Conservation (phyloP, 2,329 filamentous ascomycete genomes). For the Nigrospora oryzae region DNA sequence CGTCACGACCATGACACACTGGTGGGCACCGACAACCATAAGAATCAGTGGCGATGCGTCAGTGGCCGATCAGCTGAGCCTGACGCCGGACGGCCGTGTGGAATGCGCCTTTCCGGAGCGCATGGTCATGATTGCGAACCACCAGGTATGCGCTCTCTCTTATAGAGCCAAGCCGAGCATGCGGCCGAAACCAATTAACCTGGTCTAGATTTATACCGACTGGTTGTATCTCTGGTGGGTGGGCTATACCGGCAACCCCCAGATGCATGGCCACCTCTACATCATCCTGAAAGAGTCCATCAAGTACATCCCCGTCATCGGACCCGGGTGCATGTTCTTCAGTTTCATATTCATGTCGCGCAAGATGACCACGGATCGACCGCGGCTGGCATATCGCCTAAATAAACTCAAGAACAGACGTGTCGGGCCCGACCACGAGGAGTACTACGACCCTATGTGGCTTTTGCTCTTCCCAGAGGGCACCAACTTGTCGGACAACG, state of each 20-base stretch:
- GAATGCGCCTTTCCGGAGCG: slow-evolving; percentile 75
- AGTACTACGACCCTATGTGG: slow-evolving; percentile 76
- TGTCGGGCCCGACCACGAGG: slow-evolving; percentile 41
- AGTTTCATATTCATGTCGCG: slow-evolving; percentile 89
- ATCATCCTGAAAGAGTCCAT: slow-evolving; percentile 87
- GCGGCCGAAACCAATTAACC: slow-evolving; percentile 6
- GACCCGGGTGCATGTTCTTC: slow-evolving; percentile 76
- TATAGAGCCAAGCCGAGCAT: no score
- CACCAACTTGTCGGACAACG: slow-evolving; percentile 69
- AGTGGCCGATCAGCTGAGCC: slow-evolving; percentile 65
- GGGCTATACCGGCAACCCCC: slow-evolving; percentile 67
- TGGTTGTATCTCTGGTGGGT: slow-evolving; percentile 95
- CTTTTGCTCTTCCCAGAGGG: slow-evolving; percentile 81
- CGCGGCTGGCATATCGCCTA: slow-evolving; percentile 66
- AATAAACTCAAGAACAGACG: slow-evolving; percentile 56
- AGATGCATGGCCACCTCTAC: slow-evolving; percentile 78
- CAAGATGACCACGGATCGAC: slow-evolving; percentile 75
- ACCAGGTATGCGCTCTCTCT: slow-evolving; percentile 47
- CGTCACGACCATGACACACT: slow-evolving; percentile 72
- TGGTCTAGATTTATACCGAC: slow-evolving; percentile 65
- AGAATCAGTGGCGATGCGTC: slow-evolving; percentile 77
- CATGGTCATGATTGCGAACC: slow-evolving; percentile 78
- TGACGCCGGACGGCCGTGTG: slow-evolving; percentile 63
- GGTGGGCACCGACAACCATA: slow-evolving; percentile 79
- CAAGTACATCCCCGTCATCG: slow-evolving; percentile 71